These are phyloP conservation scores for Antitrichia curtipendula DNA, from an alignment of 225 moss, liverwort and hornwort genomes.

Conservation along the genomic window DNA sequence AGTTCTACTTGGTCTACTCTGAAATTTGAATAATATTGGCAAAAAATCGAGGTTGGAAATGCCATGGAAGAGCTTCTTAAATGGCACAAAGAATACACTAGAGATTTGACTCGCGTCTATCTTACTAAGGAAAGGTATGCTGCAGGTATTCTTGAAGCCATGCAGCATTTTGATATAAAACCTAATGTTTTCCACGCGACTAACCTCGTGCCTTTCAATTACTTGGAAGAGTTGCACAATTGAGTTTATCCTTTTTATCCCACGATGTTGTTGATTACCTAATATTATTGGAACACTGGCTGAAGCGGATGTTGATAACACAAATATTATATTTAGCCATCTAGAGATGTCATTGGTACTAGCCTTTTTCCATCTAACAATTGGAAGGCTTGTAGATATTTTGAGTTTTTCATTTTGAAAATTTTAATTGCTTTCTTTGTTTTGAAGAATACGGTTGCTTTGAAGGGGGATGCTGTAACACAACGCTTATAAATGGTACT, in stretches of 20 bases:
- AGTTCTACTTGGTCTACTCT: background rate
- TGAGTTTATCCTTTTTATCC: slow-evolving; percentile 39
- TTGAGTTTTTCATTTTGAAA: background rate
- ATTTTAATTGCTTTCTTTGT: background rate
- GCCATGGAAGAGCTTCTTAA: slow-evolving; percentile 78
- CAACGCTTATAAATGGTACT: background rate
- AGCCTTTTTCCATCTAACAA: background rate
- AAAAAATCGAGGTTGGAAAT: slow-evolving; percentile 60
- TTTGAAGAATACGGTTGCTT: background rate
- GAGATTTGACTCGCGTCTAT: slow-evolving; percentile 55
- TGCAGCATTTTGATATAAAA: slow-evolving; percentile 71
- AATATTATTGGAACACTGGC: slow-evolving; percentile 66
- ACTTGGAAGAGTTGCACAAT: slow-evolving; percentile 6
- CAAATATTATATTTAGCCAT: slow-evolving; percentile 47
- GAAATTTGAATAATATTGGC: background rate
- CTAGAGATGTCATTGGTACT: slow-evolving; percentile 45
- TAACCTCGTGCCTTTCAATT: slow-evolving; percentile 22
- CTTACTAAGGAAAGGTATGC: slow-evolving; percentile 81
- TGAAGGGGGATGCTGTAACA: background rate
- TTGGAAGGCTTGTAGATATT: background rate
- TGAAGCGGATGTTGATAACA: slow-evolving; percentile 66
- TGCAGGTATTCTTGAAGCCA: slow-evolving; percentile 79
- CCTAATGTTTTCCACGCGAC: slow-evolving; percentile 76
- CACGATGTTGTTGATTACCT: slow-evolving; percentile 66
- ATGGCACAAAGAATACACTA: slow-evolving; percentile 53